phyloP scores from a whole-genome alignment of 2,329 filamentous ascomycete species.

The Alternaria sp. region DNA sequence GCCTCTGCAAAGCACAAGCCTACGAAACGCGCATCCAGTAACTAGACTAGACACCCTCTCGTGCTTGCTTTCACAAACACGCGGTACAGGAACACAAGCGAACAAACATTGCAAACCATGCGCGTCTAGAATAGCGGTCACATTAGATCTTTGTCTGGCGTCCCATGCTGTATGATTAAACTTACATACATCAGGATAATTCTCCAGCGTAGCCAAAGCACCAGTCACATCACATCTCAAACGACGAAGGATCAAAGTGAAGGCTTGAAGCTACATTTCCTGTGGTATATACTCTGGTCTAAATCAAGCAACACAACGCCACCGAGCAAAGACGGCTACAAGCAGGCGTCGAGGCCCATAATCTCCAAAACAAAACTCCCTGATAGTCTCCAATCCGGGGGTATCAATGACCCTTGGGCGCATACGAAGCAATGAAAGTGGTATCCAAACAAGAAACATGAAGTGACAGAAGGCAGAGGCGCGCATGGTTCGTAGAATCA shows the following conservation, averaged over 20 bases:
- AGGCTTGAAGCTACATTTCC: slow-evolving; percentile 1
- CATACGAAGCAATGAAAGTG: slow-evolving; percentile 20
- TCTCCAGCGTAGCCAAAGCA: neutral
- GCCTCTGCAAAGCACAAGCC: neutral
- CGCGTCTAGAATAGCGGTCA: neutral
- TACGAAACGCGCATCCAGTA: neutral
- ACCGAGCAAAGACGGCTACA: neutral
- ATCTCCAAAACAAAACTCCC: slow-evolving; percentile 5
- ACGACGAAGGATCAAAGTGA: neutral
- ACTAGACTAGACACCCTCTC: no score
- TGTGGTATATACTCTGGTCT: slow-evolving; percentile 14
- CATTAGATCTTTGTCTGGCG: rapidly evolving
- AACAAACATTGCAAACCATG: neutral
- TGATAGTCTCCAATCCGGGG: slow-evolving; percentile 14
- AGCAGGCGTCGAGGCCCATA: neutral
- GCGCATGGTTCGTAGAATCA: slow-evolving; percentile 1
- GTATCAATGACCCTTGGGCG: slow-evolving; percentile 20
- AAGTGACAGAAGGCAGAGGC: slow-evolving; percentile 4
- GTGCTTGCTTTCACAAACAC: neutral
- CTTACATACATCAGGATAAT: neutral
- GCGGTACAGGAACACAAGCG: neutral
- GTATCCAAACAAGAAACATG: slow-evolving; percentile 19
- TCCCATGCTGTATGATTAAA: neutral
- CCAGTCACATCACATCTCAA: neutral
- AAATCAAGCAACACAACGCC: slow-evolving; percentile 2